Evolutionary conservation across 1,284 basidiomycete species (phyloP).

Genomic region (Leccinum subspadiceum): DNA sequence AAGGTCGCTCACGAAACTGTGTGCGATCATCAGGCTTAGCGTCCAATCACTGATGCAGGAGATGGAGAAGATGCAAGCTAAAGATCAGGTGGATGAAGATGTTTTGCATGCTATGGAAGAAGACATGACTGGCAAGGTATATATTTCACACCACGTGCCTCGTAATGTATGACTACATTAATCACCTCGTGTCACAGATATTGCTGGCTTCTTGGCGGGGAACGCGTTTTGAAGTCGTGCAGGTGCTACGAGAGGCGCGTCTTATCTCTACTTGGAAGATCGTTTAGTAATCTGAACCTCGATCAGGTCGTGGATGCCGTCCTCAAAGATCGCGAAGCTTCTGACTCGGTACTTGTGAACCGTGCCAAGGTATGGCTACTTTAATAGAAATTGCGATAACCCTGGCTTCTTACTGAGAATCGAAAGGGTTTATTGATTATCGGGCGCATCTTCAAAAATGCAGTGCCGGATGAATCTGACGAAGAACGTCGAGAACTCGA

Average conservation of each 20-base stretch:
- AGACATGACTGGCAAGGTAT: constrained; percentile 90
- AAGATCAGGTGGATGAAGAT: constrained; percentile 82
- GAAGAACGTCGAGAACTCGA: constrained; percentile 92
- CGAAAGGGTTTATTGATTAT: constrained; percentile 74
- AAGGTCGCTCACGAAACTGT: constrained; percentile 1
- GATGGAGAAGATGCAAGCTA: constrained; percentile 88
- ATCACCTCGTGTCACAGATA: constrained; percentile 50
- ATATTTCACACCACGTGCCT: constrained; percentile 2
- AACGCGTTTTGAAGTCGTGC: constrained; percentile 88
- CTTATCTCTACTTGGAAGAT: background rate
- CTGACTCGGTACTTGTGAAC: constrained; percentile 70
- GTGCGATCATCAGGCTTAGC: constrained; percentile 21
- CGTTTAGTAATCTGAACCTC: background rate
- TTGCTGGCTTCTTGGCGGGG: constrained; percentile 95
- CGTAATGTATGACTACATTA: background rate
- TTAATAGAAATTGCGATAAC: background rate
- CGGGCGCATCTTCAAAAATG: constrained; percentile 84
- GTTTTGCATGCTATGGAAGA: constrained; percentile 86
- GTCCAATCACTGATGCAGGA: constrained; percentile 62
- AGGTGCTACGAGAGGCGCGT: constrained; percentile 71
- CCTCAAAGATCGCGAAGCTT: constrained; percentile 70
- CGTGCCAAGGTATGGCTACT: constrained; percentile 70
- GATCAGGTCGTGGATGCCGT: constrained; percentile 75
- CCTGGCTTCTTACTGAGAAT: constrained; percentile 10
- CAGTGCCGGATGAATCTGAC: constrained; percentile 84